phyloP scores from a whole-genome alignment of 345 rosid genomes.

The sweet orange (Citrus sinensis) region DVS_A1.0 CM039168.1:342001-342500 shows the following conservation, averaged over 20 bases:
- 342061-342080: not conserved
- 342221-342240: conserved; percentile 74
- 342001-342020: not conserved
- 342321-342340: conserved; percentile 3
- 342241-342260: conserved; percentile 94
- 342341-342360: not conserved
- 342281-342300: conserved; percentile 99
- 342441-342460: conserved; percentile 91
- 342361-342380: conserved; percentile 13
- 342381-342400: conserved; percentile 7
- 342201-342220: conserved; percentile 83
- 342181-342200: conserved; percentile 52
- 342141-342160: conserved; percentile 75
- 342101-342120: conserved; percentile 77
- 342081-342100: not conserved
- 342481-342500: conserved; percentile 85
- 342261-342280: conserved; percentile 91
- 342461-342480: conserved; percentile 93
- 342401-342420: conserved; percentile 81
- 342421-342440: conserved; percentile 71
- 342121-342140: conserved; percentile 85
- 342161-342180: conserved; percentile 64
- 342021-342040: conserved; percentile 2
- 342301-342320: conserved; percentile 24
- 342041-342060: not conserved